These are phyloP conservation scores for Rutstroemia sp. DNA, from an alignment of 2,329 filamentous ascomycete genomes.

Conservation along the genomic window DNA sequence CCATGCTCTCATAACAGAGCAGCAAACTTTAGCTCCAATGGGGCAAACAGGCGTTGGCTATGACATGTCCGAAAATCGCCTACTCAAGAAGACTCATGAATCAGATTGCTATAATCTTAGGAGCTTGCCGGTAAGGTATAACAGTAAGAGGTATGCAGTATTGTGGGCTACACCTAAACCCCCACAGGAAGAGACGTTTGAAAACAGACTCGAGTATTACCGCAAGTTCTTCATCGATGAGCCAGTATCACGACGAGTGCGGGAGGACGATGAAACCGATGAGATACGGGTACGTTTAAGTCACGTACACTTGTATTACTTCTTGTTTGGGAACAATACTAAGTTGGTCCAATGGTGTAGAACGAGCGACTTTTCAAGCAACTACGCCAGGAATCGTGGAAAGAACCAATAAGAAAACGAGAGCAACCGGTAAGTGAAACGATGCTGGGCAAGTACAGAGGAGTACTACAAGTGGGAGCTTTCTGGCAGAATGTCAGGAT, in stretches of 20 bases:
- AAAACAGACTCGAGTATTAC: slow-evolving; percentile 14
- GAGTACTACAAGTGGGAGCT: slow-evolving; percentile 11
- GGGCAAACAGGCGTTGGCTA: neutral
- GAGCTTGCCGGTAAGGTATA: too few relatives aligned
- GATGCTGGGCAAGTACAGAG: slow-evolving; percentile 2
- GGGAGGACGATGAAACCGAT: slow-evolving; percentile 9
- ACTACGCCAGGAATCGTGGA: slow-evolving; percentile 13
- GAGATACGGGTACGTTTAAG: neutral
- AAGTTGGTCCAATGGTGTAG: neutral
- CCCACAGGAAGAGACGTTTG: slow-evolving; percentile 1
- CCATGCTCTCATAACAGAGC: slow-evolving; percentile 4
- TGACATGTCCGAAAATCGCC: neutral
- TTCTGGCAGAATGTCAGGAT: slow-evolving; percentile 20
- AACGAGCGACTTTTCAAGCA: slow-evolving; percentile 7
- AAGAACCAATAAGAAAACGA: neutral
- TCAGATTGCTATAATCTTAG: too few relatives aligned
- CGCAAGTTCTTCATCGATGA: slow-evolving; percentile 13
- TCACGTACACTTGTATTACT: neutral
- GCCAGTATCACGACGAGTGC: slow-evolving; percentile 15
- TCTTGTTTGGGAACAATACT: neutral
- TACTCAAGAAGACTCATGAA: neutral
- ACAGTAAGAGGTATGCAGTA: too few relatives aligned
- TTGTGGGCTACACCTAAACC: neutral
- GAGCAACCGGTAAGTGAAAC: neutral
- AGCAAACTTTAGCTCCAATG: neutral